Conservation (phyloP, 208 protist genomes). For the Naegleria gruberi region DNA sequence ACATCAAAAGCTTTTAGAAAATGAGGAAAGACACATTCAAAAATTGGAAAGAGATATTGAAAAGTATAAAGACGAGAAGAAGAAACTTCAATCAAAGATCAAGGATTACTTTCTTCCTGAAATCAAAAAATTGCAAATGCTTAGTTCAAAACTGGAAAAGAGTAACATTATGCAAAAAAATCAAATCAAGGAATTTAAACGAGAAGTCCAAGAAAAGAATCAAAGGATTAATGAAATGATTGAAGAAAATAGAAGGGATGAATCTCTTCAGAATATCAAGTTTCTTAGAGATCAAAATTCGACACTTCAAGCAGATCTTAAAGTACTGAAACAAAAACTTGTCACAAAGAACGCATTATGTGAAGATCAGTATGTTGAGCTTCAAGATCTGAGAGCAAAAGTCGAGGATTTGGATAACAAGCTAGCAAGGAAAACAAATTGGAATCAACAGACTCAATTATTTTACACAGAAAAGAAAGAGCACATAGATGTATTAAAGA, state of each 20-base stretch:
- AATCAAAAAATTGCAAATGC: not conserved
- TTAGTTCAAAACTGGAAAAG: not conserved
- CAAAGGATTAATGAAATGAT: not conserved
- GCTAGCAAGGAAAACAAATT: not conserved
- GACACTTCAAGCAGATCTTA: not conserved
- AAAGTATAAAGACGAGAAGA: not conserved
- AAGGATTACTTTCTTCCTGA: not conserved
- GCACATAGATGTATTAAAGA: not conserved
- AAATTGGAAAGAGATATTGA: not conserved
- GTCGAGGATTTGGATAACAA: not conserved
- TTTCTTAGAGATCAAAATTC: not conserved
- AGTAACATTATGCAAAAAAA: not conserved
- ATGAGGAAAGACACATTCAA: not conserved
- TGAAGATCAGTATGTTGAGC: not conserved
- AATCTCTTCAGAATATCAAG: not conserved
- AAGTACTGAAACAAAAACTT: not conserved
- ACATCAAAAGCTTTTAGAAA: slow-evolving; percentile 16
- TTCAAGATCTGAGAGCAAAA: not conserved
- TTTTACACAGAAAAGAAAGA: slow-evolving; percentile 8
- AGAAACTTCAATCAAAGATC: not conserved
- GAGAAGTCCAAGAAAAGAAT: not conserved
- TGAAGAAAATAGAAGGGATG: not conserved
- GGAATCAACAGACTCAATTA: not conserved
- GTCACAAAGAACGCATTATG: not conserved
- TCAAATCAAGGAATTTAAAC: not conserved